Percentiles rank a stretch among this genome's conserved stretches.
phyloP scores from a whole-genome alignment of 2,329 filamentous ascomycete species.

The Sordariomycetes sp. region DNA sequence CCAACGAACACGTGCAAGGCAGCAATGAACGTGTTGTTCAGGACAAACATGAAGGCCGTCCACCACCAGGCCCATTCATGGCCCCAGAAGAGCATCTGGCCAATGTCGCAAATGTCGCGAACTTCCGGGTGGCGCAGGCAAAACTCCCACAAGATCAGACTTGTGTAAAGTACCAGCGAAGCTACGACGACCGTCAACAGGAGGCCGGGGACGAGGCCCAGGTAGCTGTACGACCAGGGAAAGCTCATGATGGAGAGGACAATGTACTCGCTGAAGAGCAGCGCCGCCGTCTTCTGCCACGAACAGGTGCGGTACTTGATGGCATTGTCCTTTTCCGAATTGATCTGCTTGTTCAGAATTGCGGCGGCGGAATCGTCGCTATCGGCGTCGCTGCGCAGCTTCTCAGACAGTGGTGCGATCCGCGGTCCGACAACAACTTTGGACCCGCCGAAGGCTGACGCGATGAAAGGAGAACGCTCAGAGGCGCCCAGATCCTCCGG shows the following conservation, averaged over 20 bases:
- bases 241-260: conserved; percentile 92
- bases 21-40: conserved; percentile 92
- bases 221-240: conserved; percentile 81
- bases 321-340: conserved; percentile 63
- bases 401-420: background rate
- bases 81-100: conserved; percentile 89
- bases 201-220: conserved; percentile 76
- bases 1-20: conserved; percentile 75
- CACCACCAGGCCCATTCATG: conserved; percentile 62
- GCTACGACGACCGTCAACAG: conserved; percentile 77
- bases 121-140: conserved; percentile 86
- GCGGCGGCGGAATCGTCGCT: conserved; percentile 28
- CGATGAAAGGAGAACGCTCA: background rate
- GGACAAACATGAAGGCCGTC: conserved; percentile 76
- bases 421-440: background rate
- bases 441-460: background rate
- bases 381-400: background rate
- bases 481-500: too few species aligned
- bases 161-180: conserved; percentile 71
- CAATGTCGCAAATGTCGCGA: conserved; percentile 87
- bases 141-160: conserved; percentile 61
- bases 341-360: conserved; percentile 59
- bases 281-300: conserved; percentile 87
- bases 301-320: conserved; percentile 92
- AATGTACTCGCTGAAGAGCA: conserved; percentile 94